Base-by-base conservation (phyloP, 2,329 filamentous ascomycete species). In the Colletotrichum aenigma region DNA sequence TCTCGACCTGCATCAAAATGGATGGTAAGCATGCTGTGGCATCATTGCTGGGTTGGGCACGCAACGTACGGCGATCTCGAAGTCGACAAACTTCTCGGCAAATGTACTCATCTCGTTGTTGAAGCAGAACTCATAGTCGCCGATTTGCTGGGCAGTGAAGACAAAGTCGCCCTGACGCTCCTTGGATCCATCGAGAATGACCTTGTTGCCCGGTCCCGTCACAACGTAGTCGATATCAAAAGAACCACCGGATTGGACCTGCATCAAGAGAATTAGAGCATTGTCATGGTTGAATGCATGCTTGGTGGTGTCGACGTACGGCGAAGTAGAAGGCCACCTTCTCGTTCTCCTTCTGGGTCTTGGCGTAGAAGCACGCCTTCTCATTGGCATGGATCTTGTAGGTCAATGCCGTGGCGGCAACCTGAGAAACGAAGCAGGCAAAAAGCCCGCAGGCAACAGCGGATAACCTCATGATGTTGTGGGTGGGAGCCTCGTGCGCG, bases 251-350 rank as follows among this genome's bases (percentile, higher is more conserved):
- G 96, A 96, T 97, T 99, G 97, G 62, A 98, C 96, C 96, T 98
- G 78, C 56, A 66, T 7, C 21, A 13, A 58, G n/a, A 10, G 4
- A 2, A 1, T 76, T 61, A 76, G 66, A n/a, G 7, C 6, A 10
- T 10, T 24, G 26, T 26, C 26, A 67, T n/a, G 76, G 13, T 18
- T n/a, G 18, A 24, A 61, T 26, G 7, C 21, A 67, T 28, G 28
- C 15, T 21, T n/a, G 32, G 15, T 56, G 12, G 15, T 30, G 26
- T 26, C 24, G 52, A 87, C 94, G 79, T 88, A 99, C 97, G 76
- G 97, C 97, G 87, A 99, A 99, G 89, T 99, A 99, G 84, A 99
- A 99, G 66, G 97, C 96, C 79, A 99, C 90, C 91, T 99, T 99
- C 81, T 94, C 92, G 80, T 93, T 93, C 84, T 91, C 90, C 83